Base-by-base conservation (phyloP, 2,329 filamentous ascomycete genomes). In the Tricladium varicosporioides region DNA sequence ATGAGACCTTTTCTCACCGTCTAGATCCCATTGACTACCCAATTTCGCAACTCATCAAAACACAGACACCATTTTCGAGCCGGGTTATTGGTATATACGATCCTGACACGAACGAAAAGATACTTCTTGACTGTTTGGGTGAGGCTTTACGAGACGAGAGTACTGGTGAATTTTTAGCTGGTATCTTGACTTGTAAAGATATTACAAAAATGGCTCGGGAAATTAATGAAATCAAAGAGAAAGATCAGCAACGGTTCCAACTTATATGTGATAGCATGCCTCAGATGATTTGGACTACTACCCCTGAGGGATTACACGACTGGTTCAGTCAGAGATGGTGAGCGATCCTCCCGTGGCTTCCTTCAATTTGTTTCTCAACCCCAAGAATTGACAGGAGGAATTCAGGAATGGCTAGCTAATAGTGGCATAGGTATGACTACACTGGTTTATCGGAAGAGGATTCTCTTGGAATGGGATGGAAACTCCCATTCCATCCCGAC, bases 291-390 rank as follows among this genome's bases (percentile, higher is more conserved):
- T 93, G 89, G 88, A 91, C 87, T 0, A 83, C 88, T 0, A 84
- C 74, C 0, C 79, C 87, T 0, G 81, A 87, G 14, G 89, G 89
- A 0, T 64, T 75, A 22, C 79, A 84, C 63, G 88, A 92, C 65
- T 92, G 90, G 72, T 92, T 87, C 71, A 89, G 88, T 57, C 81
- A 83, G 48, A 77, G 86, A n/a, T 93, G 89, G 87, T 66, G 42
- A 47, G 61, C 53, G 1, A 15, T 40, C 14, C 8, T 18, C 18
- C 7, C 22, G 22, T 27, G 22, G 22, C 22, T 27, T 27, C 22
- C 22, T 27, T 27, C 22, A 7, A 27, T 27, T 27, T 27, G 22
- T 27, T 7, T 27, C 22, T 27, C 22, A 27, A 27, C 22, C 22
- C 22, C 22, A 27, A 27, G 22, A 27, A 3, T 27, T 7, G 7